phyloP scores from a whole-genome alignment of 2,329 filamentous ascomycete species.

The Thielaviopsis ethacetica region DNA sequence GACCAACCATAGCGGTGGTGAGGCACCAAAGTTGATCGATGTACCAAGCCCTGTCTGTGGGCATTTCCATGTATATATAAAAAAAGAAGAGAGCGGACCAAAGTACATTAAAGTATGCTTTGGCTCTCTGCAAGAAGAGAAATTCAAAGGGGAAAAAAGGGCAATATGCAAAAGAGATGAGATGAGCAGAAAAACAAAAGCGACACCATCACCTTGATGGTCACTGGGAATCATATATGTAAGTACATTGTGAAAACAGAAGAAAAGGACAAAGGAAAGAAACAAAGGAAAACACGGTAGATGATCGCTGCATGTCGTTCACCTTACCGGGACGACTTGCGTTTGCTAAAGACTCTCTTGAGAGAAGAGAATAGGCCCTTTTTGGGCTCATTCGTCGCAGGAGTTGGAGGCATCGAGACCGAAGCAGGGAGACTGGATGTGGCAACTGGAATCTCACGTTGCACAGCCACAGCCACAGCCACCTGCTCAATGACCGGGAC shows the following conservation, averaged over 20 bases:
- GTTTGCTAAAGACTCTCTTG: constrained; percentile 11
- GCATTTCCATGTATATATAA: not conserved
- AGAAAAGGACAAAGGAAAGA: not conserved
- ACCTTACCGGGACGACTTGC: not conserved
- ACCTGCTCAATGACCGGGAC: not conserved
- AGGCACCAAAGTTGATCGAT: not conserved
- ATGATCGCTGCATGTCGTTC: not conserved
- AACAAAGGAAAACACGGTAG: not conserved
- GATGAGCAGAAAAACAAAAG: not conserved
- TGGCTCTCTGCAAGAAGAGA: not conserved
- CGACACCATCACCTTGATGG: not conserved
- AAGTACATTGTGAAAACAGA: not conserved
- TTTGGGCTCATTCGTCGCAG: not conserved
- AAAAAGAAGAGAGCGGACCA: not conserved
- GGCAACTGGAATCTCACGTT: not conserved
- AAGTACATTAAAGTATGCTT: not conserved
- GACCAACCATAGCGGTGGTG: not conserved
- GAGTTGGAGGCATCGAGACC: not conserved
- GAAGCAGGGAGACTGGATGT: not conserved
- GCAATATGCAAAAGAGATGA: not conserved
- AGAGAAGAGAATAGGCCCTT: constrained; percentile 11
- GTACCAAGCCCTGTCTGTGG: constrained; percentile 1
- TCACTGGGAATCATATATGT: not conserved
- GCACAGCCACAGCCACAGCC: not conserved
- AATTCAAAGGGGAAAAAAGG: not conserved